Base-by-base conservation (phyloP, 768 basidiomycete species). In the Russula compacta region DNA sequence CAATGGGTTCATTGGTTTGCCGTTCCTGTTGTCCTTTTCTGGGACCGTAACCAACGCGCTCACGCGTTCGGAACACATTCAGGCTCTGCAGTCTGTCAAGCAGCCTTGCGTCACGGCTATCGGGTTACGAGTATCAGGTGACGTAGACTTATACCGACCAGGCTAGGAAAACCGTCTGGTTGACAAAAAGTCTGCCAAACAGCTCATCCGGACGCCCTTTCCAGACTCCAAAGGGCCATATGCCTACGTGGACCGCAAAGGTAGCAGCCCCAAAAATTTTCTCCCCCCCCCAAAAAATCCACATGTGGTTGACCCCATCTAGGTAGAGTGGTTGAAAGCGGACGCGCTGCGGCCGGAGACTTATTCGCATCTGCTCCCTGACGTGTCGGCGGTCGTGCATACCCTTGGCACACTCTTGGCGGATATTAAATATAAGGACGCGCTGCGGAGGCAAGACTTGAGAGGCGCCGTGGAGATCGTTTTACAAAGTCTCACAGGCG, bases 81-180 rank as follows among this genome's bases (percentile, higher is more conserved):
- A 97, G 95, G 97, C 54, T 98, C 97, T 32, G 89, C 94, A 4
- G 83, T 99, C 35, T 98, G 95, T 74, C 87, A 82, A 69, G 81
- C 85, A n/a, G 95, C 93, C 24, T 78, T 98, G 21, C 79, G 84
- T 42, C 83, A 83, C 53, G 95, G 95, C 2, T 82, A 92, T 73
- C 80, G 86, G 63, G 97, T 98, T 24, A 87, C 87, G 7, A 94
- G 92, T 72, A 82, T 99, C 68, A 94, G 92, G 90, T 92, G 48
- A 47, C 55, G 12, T n/a, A 67, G 59, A 43, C 57, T 12, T n/a
- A 51, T 47, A 15, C 24, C 33, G 24, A 42, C 38, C 40, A 11
- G n/a, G 12, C 43, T 52, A 12, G 15, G 33, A 32, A 52, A 38
- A 24, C 21, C 12, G 29, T 47, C 19, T 1, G 19, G 32, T 9